Evolutionary conservation across 2,329 filamentous ascomycete species (phyloP).

Genomic region (Fusarium goolgardi): DNA sequence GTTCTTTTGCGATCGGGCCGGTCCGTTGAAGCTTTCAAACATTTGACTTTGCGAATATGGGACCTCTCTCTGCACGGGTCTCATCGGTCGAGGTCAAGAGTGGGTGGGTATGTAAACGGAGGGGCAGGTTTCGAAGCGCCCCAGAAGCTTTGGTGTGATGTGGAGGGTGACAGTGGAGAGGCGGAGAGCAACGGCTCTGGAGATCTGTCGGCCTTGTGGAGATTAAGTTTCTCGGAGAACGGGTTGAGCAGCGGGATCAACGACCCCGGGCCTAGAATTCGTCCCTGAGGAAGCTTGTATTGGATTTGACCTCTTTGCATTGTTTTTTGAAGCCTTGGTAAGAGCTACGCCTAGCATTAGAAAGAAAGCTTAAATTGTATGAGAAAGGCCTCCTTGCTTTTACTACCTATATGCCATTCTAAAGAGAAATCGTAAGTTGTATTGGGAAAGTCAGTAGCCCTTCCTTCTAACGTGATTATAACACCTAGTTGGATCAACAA

Average conservation of each 20-base stretch:
- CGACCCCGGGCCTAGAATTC: slow-evolving; percentile 3
- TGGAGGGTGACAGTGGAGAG: slow-evolving; percentile 27
- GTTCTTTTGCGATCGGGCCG: slow-evolving; percentile 14
- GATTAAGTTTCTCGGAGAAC: slow-evolving; percentile 9
- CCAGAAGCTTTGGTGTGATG: slow-evolving; percentile 22
- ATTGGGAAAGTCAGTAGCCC: background rate
- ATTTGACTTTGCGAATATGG: background rate
- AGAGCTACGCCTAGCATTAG: slow-evolving; percentile 10
- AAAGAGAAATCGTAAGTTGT: background rate
- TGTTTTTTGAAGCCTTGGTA: slow-evolving; percentile 1
- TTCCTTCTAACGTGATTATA: too few relatives aligned
- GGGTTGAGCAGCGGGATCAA: slow-evolving; percentile 7
- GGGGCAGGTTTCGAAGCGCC: slow-evolving; percentile 22
- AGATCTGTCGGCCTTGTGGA: slow-evolving; percentile 21
- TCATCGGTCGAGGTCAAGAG: slow-evolving; percentile 32
- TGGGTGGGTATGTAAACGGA: slow-evolving; percentile 30
- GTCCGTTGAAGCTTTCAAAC: slow-evolving; percentile 8
- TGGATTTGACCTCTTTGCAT: slow-evolving; percentile 3
- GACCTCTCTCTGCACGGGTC: slow-evolving; percentile 22
- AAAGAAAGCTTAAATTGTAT: slow-evolving; percentile 13
- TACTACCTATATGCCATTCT: background rate
- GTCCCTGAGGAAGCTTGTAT: background rate
- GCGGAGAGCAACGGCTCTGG: slow-evolving; percentile 38
- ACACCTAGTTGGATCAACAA: background rate
- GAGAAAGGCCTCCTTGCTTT: background rate